Conservation (phyloP, 2,329 filamentous ascomycete genomes). For the Fusarium domesticum region DNA sequence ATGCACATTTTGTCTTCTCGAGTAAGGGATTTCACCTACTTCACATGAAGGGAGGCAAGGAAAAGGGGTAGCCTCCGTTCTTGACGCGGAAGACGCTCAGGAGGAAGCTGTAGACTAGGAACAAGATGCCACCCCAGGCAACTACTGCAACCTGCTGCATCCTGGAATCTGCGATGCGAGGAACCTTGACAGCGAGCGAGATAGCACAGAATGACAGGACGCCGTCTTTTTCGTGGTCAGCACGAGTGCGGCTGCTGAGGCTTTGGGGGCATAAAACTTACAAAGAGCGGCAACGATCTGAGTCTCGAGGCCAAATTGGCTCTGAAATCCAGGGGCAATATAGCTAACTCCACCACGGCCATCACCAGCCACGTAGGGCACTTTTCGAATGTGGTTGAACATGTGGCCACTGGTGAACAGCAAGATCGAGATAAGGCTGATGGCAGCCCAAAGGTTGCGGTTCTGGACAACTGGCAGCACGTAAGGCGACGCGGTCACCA, state of each 20-base stretch:
- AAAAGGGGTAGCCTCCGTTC: conserved; percentile 94
- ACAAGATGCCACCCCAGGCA: conserved; percentile 72
- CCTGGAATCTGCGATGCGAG: conserved; percentile 75
- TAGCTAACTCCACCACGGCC: conserved; percentile 84
- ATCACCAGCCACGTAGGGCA: conserved; percentile 85
- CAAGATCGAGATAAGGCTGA: conserved; percentile 84
- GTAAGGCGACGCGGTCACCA: conserved; percentile 73
- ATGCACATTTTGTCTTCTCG: neutral
- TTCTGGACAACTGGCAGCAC: conserved; percentile 79
- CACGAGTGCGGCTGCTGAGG: neutral
- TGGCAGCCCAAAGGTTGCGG: conserved; percentile 88
- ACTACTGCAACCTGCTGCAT: conserved; percentile 79
- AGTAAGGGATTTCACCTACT: neutral
- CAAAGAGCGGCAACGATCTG: conserved; percentile 93
- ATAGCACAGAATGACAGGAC: conserved; percentile 87
- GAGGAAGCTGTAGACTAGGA: conserved; percentile 88
- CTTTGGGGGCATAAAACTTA: conserved; percentile 49
- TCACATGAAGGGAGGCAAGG: conserved; percentile 80
- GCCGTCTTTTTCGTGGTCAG: conserved; percentile 44
- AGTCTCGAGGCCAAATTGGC: conserved; percentile 89
- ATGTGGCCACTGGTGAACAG: conserved; percentile 96
- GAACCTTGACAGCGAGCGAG: conserved; percentile 85
- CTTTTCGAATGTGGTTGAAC: conserved; percentile 98
- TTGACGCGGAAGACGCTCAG: conserved; percentile 92
- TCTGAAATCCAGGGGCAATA: conserved; percentile 89